Base-by-base conservation (phyloP, 139 green algal species). In the Pycnococcus provasolii region DNA sequence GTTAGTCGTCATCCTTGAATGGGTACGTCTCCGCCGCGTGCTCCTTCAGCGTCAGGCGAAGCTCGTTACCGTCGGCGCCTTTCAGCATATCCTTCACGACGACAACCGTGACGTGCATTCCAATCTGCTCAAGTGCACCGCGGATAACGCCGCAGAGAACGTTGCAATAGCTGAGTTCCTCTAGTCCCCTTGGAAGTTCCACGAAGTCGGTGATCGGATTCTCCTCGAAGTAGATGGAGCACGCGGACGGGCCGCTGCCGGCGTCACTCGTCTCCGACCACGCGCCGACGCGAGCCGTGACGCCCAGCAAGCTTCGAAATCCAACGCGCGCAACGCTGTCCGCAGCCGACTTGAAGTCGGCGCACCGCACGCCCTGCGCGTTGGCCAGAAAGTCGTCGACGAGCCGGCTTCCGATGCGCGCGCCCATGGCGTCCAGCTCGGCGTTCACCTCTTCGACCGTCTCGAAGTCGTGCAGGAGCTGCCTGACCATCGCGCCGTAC, bases 311-410 rank as follows among this genome's bases (percentile, higher is more conserved):
- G 88, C 96, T 94, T 42, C 78, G 81, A 53, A 90, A 85, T 41
- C 78, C 85, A 0, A 82, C 68, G 68, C 81, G 71, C 50, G 85
- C 89, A 26, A 96, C 80, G 46, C 83, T 77, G 7, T 96, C 87
- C 7, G 79, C 81, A 4, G 86, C 84, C 44, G 95, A 87, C 41
- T 76, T 74, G 64, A 96, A 97, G 64, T 84, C 83, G 0, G 53
- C 67, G 64, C 91, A 97, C n/a, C 64, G 64, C 5, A 37, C 46
- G 0, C 77, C 81, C 53, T 88, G 89, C 37, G 84, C 75, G 52
- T 93, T 96, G 6, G 91, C 85, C 8, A 97, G 73, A 68, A 94
- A 97, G 76, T 98, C 92, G 60, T 98, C 92, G 4, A 97, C 81
- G 9, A 97, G 66, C 0, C 92, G 83, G 5, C 90, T 81, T 1